A percentile compares a stretch with the other conserved stretches of the same genome.
These are phyloP conservation scores for Plantago rigida DNA, from an alignment of 305 asterid genomes.

Conservation along the genomic window DNA sequence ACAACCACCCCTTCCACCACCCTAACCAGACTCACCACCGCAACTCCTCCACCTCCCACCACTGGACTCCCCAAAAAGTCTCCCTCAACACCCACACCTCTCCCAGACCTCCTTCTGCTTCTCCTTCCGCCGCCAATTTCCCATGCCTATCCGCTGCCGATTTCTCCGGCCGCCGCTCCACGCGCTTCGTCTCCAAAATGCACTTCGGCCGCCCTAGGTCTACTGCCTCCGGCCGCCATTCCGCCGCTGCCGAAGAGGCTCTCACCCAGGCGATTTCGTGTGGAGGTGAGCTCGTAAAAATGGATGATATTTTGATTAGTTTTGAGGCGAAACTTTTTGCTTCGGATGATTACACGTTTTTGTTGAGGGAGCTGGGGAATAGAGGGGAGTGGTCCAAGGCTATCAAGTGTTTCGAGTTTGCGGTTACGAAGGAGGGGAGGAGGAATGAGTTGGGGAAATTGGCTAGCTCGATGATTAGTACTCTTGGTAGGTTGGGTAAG, in stretches of 20 bases:
- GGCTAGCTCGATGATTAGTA: constrained; percentile 81
- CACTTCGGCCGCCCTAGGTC: constrained; percentile 72
- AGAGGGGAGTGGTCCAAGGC: constrained; percentile 62
- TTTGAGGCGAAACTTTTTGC: constrained; percentile 54
- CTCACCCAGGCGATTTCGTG: constrained; percentile 38
- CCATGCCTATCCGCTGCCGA: constrained; percentile 49
- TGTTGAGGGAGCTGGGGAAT: constrained; percentile 79
- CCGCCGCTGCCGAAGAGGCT: constrained; percentile 61
- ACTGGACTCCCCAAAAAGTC: constrained; percentile 45
- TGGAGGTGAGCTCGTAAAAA: constrained; percentile 30
- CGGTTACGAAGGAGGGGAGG: constrained; percentile 44
- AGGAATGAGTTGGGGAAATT: constrained; percentile 67
- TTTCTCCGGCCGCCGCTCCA: constrained; percentile 77
- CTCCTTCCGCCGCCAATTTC: constrained; percentile 30
- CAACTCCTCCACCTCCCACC: constrained; percentile 29
- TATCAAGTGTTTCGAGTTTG: constrained; percentile 66
- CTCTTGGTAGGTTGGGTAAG: constrained; percentile 81
- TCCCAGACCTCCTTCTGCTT: constrained; percentile 32
- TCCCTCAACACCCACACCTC: constrained; percentile 34
- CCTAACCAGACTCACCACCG: constrained; percentile 21
- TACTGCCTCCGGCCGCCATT: constrained; percentile 50
- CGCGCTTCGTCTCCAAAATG: constrained; percentile 82
- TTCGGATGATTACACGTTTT: constrained; percentile 60
- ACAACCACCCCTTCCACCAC: constrained; percentile 45
- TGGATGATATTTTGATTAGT: constrained; percentile 36